Conservation (phyloP, 1,284 basidiomycete species). For the Ceratobasidium theobromae region DNA sequence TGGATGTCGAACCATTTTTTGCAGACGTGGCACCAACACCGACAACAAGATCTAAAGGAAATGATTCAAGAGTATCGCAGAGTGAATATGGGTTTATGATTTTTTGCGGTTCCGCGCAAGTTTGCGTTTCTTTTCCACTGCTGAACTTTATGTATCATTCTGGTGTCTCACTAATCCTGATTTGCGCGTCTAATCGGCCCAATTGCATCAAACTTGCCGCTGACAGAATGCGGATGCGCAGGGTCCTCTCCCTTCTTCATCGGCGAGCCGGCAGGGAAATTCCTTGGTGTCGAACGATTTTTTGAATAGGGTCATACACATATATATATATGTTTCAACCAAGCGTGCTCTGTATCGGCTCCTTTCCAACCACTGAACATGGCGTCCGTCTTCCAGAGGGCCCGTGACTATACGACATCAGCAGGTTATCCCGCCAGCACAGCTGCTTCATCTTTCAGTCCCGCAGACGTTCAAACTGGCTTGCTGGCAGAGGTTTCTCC, state of each 20-base stretch:
- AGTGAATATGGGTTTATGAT: not conserved
- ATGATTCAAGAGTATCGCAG: not conserved
- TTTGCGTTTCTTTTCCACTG: not conserved
- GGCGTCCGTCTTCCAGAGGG: slow-evolving; percentile 25
- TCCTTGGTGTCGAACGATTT: slow-evolving; percentile 21
- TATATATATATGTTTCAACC: slow-evolving; percentile 5
- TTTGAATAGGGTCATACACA: not conserved
- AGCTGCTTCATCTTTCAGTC: slow-evolving; percentile 2
- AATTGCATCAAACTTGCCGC: too few relatives aligned
- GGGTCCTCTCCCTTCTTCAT: not conserved
- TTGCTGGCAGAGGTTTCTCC: not conserved
- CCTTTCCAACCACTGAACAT: slow-evolving; percentile 17
- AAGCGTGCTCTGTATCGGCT: too few relatives aligned
- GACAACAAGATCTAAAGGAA: slow-evolving; percentile 3
- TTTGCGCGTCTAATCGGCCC: too few relatives aligned
- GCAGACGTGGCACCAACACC: slow-evolving; percentile 23
- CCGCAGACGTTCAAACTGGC: not conserved
- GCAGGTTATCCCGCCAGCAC: slow-evolving; percentile 11
- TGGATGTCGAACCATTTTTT: not conserved
- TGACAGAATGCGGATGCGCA: not conserved
- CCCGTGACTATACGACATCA: slow-evolving; percentile 21
- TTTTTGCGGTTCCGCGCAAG: not conserved
- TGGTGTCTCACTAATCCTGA: too few relatives aligned
- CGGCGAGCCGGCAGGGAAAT: slow-evolving; percentile 20
- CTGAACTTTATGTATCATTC: not conserved